Base-by-base conservation (phyloP, 2,329 filamentous ascomycete genomes). In the Ophiobolus disseminans region DNA sequence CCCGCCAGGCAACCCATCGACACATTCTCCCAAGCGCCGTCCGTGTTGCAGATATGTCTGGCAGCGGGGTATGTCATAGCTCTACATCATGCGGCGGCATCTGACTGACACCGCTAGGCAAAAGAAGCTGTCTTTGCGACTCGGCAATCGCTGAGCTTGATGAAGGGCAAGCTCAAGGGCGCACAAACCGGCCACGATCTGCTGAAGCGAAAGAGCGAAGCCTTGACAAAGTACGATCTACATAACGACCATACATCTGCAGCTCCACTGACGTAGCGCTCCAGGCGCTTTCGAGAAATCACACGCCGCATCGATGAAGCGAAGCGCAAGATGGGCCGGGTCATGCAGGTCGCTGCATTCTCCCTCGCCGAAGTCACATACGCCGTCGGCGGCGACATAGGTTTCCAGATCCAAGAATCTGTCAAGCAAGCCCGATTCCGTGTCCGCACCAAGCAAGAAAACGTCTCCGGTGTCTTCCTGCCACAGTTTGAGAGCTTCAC, bases 321-420 rank as follows among this genome's bases (percentile, higher is more conserved):
- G 32, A 99, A 99, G 78, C 89, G 92, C 65, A 99, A 99, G 80
- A 99, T 99, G 93, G 94, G 94, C 48, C 86, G 93, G 25, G 94
- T 99, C 28, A 99, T 99, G 94, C 93, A 97, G 75, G 96, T 99
- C 69, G 94, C 94, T 31, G 92, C 94, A 36, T 97, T 99, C 78
- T 97, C 93, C 34, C 83, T 99, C 14, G 94, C 94, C 51, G 94
- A 97, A 78, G 94, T 99, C 47, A 96, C 91, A 39, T 99, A 99
- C 69, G 94, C 94, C 20, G 91, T 97, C 21, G 94, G 94, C 55
- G 91, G 93, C 66, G 71, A 96, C 68, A 96, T 99, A 65, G 89
- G 89, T 54, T 99, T 96, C 77, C 94, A 99, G 78, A 90, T 99
- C 61, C 92, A 97, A 72, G 94, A 99, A 75, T 96, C 91, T 1